A percentile compares a stretch with the other conserved stretches of the same genome.
phyloP scores from a whole-genome alignment of 306 rosid species.

The Cucurbita pepo region DNA sequence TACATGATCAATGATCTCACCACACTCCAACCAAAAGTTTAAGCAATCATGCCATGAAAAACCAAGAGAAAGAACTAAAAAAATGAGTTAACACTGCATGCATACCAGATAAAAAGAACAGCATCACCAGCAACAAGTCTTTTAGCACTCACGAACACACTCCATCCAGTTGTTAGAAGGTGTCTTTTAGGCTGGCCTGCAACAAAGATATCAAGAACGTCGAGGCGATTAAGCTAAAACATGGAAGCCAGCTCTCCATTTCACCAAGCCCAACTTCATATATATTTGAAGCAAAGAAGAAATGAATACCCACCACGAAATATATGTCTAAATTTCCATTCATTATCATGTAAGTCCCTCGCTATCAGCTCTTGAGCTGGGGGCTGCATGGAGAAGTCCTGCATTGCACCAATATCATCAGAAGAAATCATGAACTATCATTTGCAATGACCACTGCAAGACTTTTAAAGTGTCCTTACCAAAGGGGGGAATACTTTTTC shows the following conservation, averaged over 20 bases:
- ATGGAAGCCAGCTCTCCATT: not conserved
- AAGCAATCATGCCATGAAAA: not conserved
- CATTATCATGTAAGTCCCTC: constrained; percentile 86
- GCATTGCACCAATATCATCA: constrained; percentile 2
- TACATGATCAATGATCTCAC: not conserved
- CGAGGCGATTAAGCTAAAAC: not conserved
- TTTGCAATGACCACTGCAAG: not conserved
- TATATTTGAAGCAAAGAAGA: not conserved
- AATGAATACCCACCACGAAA: constrained; percentile 68
- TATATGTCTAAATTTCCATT: constrained; percentile 97
- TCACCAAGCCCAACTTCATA: not conserved
- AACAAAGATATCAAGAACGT: constrained; percentile 9
- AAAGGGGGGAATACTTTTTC: constrained; percentile 97
- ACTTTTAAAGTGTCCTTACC: constrained; percentile 25
- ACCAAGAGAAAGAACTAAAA: not conserved
- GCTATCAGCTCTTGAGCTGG: constrained; percentile 95
- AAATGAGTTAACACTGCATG: constrained; percentile 9
- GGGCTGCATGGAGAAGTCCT: constrained; percentile 94
- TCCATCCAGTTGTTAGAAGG: constrained; percentile 98
- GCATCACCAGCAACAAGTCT: constrained; percentile 95
- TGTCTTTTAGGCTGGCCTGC: constrained; percentile 99
- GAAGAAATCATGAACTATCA: not conserved
- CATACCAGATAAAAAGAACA: constrained; percentile 91
- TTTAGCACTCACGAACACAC: constrained; percentile 95
- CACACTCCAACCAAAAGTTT: not conserved